A percentile compares a stretch with the other conserved stretches of the same genome.
These are phyloP conservation scores for Fraxinus paxiana DNA, from an alignment of 305 asterid species.

Conservation along the genomic window DNA sequence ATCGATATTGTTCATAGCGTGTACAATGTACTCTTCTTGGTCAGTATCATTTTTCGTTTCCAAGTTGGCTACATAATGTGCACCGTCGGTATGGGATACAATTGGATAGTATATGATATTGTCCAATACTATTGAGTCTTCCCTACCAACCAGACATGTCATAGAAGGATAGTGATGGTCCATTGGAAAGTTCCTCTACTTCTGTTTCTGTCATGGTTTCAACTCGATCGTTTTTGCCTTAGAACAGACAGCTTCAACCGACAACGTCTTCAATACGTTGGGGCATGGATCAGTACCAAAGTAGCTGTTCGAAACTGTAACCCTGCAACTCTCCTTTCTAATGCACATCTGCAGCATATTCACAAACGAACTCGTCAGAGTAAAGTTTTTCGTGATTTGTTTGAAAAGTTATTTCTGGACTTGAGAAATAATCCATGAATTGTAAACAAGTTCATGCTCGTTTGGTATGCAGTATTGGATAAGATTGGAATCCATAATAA, in stretches of 20 bases:
- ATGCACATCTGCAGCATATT: slow-evolving; percentile 38
- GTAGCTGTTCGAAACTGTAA: slow-evolving; percentile 37
- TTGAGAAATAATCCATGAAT: neutral
- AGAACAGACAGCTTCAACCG: slow-evolving; percentile 48
- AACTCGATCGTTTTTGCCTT: neutral
- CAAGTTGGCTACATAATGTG: neutral
- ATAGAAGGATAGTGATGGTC: neutral
- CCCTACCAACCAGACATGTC: neutral
- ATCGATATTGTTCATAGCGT: neutral
- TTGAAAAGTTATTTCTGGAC: neutral
- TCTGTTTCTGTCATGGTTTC: neutral
- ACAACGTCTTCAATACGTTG: slow-evolving; percentile 42
- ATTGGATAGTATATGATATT: neutral
- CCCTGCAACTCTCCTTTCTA: slow-evolving; percentile 48
- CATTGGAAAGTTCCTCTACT: neutral
- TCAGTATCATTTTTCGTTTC: neutral
- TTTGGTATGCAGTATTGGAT: neutral
- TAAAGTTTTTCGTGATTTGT: neutral
- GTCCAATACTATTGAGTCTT: neutral
- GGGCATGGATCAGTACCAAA: slow-evolving; percentile 65
- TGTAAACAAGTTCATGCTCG: neutral
- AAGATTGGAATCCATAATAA: neutral
- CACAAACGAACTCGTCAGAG: neutral
- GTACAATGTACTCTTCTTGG: no score
- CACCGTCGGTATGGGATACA: neutral